These are phyloP conservation scores for Litsea cubeba DNA, from an alignment of 164 flowering plant species.

Conservation along the genomic window DNA sequence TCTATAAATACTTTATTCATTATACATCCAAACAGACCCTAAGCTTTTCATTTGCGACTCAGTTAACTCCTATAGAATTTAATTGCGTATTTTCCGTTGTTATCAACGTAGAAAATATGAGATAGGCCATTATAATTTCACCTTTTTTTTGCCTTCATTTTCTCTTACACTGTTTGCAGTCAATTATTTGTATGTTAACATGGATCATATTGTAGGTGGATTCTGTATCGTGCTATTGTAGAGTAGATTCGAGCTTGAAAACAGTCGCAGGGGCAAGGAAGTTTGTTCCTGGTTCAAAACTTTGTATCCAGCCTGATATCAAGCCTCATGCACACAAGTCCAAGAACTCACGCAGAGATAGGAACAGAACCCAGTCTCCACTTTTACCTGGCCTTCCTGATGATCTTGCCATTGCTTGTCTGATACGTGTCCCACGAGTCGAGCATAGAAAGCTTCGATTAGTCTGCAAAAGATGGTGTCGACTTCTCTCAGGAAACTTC, in stretches of 20 bases:
- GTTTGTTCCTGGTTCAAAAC: conserved; percentile 83
- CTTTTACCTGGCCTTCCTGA: conserved; percentile 94
- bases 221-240: conserved; percentile 85
- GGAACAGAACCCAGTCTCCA: conserved; percentile 67
- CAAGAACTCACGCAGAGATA: conserved; percentile 65
- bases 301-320: conserved; percentile 84
- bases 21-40: too few relatives aligned
- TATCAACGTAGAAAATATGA: background rate
- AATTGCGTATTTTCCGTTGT: background rate
- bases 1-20: too few relatives aligned
- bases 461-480: conserved; percentile 92
- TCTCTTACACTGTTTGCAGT: background rate
- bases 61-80: background rate
- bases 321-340: conserved; percentile 69
- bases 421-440: conserved; percentile 84
- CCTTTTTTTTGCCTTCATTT: background rate
- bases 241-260: conserved; percentile 76
- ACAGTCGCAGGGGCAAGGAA: conserved; percentile 86
- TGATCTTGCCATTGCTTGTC: conserved; percentile 94
- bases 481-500: conserved; percentile 74
- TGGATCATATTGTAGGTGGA: conserved; percentile 58
- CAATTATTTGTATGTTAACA: conserved; percentile 6
- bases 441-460: conserved; percentile 87
- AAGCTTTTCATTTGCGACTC: too few relatives aligned
- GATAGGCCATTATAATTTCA: background rate